Base-by-base conservation (phyloP, 2,329 filamentous ascomycete genomes). In the Phialophora tarda region DNA sequence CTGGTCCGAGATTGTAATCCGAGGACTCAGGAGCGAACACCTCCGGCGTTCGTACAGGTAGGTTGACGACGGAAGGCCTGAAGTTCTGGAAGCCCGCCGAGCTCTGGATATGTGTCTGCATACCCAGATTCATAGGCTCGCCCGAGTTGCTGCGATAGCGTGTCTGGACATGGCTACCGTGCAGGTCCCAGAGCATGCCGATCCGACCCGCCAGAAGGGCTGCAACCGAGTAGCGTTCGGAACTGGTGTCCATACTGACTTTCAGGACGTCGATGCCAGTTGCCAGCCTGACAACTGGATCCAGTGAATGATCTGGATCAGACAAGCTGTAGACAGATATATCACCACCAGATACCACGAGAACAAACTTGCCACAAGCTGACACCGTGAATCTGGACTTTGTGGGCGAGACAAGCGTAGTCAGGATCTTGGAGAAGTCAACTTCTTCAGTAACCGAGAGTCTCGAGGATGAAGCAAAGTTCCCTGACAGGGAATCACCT, bases 171-270 rank as follows among this genome's bases (percentile, higher is more conserved):
- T 59, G 26, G 21, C 28, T 56, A 21, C 55, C 62, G 47, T 34
- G 21, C 11, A 88, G 76, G 59, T 89, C 85, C 71, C 83, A 88
- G 0, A 90, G 81, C 73, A 89, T 81, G 3, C 86, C 88, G 73
- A 86, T 80, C 2, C 88, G 83, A 6, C 85, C 86, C 67, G 86
- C 82, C 55, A 90, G 78, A 8, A 90, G 77, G 32, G 85, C 82
- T 17, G 86, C 87, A 59, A 89, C 78, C 6, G 85, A 81, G 70
- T 85, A 81, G 51, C 82, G 80, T 8, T 83, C 78, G 2, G 80
- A 82, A 4, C 84, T 87, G 0, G 85, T 86, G 73, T 90, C 86
- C 82, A 90, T 88, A 68, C 85, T 86, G 71, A 86, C 85, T 2
- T 83, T 82, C 5, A 90, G 74, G 2, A 89, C 83, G 53, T 82